Evolutionary conservation across 192 early-diverging fungal species (phyloP), one percentile per base, ranked within the genome.

Genomic region (Endogone sp.): DNA sequence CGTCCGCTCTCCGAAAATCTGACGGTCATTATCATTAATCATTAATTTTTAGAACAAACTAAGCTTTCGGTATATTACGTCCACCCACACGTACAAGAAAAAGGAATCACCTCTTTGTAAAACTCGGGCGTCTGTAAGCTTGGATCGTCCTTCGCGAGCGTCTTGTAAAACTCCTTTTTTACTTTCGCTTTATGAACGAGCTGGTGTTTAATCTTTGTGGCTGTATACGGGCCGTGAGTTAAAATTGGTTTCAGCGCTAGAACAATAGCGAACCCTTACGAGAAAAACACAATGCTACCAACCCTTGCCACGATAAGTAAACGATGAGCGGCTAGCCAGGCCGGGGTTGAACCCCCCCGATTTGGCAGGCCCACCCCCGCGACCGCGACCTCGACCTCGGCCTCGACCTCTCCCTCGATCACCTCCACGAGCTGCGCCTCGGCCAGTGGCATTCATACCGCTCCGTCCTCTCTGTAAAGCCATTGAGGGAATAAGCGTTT

Each of bases 1-100:
- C 20, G 76, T 78, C 58, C 32, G 56, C 56, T 72, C 77, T 30
- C 62, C 63, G 71, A 79, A 79, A 49, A 79, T 79, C 76, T 78
- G 9, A 29, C 24, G 29, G 25, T 9, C 3, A 31, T 56, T 37
- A 10, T 32, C 30, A 66, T n/a, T n/a, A n/a, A n/a, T n/a, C n/a
- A n/a, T n/a, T n/a, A n/a, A n/a, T n/a, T n/a, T n/a, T n/a, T n/a
- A n/a, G n/a, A n/a, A n/a, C n/a, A n/a, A n/a, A n/a, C n/a, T n/a
- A n/a, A n/a, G n/a, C n/a, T n/a, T n/a, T n/a, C n/a, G n/a, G n/a
- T n/a, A n/a, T n/a, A n/a, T n/a, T n/a, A n/a, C n/a, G n/a, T n/a
- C n/a, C n/a, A n/a, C n/a, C n/a, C n/a, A n/a, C n/a, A n/a, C n/a
- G n/a, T n/a, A n/a, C n/a, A n/a, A n/a, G n/a, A n/a, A n/a, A n/a